Evolutionary conservation across 148 eudicot species (phyloP).

Genomic region (Rhododendron kiyosumense): DNA sequence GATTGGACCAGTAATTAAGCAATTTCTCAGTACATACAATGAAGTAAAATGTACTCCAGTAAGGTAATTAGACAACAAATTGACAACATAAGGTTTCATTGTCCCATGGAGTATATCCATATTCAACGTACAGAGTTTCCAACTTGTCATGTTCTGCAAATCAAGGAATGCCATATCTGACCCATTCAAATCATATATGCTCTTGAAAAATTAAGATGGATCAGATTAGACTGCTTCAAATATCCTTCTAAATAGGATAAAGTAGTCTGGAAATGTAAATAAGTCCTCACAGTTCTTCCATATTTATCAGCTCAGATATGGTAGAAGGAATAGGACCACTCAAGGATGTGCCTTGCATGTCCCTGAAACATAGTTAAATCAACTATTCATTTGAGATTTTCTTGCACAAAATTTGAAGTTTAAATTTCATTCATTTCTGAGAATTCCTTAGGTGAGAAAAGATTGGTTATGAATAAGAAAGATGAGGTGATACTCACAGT

Average conservation of each 20-base stretch:
- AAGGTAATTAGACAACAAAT: background rate
- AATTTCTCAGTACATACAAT: constrained; percentile 59
- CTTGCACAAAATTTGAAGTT: background rate
- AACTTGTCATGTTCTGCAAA: constrained; percentile 31
- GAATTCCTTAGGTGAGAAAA: background rate
- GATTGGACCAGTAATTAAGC: constrained; percentile 56
- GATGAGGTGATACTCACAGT: constrained; percentile 45
- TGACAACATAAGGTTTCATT: background rate
- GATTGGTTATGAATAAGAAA: background rate
- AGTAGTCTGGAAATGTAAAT: background rate
- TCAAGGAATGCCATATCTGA: constrained; percentile 42
- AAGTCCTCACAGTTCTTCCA: constrained; percentile 49
- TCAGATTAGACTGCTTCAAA: constrained; percentile 2
- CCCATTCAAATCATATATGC: constrained; percentile 62
- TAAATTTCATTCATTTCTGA: background rate
- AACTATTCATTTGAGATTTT: background rate
- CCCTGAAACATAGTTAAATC: constrained; percentile 30
- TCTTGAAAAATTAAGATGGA: constrained; percentile 41
- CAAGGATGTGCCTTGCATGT: constrained; percentile 75
- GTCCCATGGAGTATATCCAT: background rate
- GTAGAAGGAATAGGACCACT: constrained; percentile 78
- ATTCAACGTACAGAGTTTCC: constrained; percentile 47
- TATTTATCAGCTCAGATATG: constrained; percentile 40
- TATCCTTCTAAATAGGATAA: background rate
- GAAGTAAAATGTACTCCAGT: background rate